These are phyloP conservation scores for Lasiosphaeria miniovina DNA, from an alignment of 495 filamentous ascomycete species.

Conservation along the genomic window DNA sequence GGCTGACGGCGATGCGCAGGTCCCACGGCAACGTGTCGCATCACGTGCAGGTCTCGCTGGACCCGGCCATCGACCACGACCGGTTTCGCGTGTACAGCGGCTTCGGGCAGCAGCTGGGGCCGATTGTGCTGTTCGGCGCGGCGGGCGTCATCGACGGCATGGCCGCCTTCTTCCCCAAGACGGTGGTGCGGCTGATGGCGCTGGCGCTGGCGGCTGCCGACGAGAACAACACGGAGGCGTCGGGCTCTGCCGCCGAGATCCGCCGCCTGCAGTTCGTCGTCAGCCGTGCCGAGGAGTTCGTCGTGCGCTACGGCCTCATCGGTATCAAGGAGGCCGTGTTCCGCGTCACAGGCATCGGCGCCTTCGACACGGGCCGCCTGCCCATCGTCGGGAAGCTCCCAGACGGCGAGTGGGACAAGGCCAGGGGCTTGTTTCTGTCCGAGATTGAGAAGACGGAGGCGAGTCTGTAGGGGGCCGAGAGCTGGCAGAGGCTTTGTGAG, in stretches of 20 bases:
- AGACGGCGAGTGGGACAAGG: conserved; percentile 40
- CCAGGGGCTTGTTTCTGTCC: conserved; percentile 19
- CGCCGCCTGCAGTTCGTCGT: conserved; percentile 55
- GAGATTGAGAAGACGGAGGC: conserved; percentile 26
- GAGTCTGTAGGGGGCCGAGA: neutral
- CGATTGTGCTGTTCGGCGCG: conserved; percentile 55
- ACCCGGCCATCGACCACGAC: conserved; percentile 46
- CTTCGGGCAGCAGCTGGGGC: conserved; percentile 63
- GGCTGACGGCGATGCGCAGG: conserved; percentile 14
- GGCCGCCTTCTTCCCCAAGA: conserved; percentile 60
- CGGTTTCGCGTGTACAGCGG: conserved; percentile 61
- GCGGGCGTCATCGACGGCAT: conserved; percentile 64
- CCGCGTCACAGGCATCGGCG: conserved; percentile 52
- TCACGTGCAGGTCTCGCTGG: conserved; percentile 56
- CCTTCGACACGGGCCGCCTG: conserved; percentile 52
- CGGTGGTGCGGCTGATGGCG: conserved; percentile 52
- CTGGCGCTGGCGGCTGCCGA: conserved; percentile 36
- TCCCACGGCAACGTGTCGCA: conserved; percentile 62
- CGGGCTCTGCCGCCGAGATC: conserved; percentile 32
- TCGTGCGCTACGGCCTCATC: conserved; percentile 53
- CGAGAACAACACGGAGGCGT: conserved; percentile 18
- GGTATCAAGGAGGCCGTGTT: conserved; percentile 63
- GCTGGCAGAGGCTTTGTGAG: no score
- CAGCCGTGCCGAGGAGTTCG: conserved; percentile 56
- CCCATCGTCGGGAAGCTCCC: conserved; percentile 51